A percentile compares a stretch with the other conserved stretches of the same genome.
Evolutionary conservation across 495 filamentous ascomycete genomes (phyloP).

Genomic region (Poronia punctata): DNA sequence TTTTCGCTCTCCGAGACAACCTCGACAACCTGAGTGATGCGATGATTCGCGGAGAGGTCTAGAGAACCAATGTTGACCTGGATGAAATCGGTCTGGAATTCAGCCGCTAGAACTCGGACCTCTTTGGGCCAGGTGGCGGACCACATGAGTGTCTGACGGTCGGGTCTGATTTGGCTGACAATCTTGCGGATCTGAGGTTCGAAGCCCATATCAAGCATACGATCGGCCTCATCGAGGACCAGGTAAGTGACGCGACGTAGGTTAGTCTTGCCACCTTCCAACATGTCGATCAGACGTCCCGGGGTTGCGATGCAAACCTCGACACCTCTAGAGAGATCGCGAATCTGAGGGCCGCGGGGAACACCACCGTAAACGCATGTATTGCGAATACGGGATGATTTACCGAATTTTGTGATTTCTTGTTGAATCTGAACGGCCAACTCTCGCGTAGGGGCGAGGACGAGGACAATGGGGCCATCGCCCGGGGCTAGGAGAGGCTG

Average conservation of each 20-base stretch:
- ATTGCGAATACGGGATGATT: constrained; percentile 96
- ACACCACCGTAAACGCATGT: constrained; percentile 99
- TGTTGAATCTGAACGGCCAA: constrained; percentile 97
- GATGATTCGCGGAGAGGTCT: constrained; percentile 95
- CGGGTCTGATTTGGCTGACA: constrained; percentile 92
- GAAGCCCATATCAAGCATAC: constrained; percentile 90
- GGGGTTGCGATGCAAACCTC: constrained; percentile 95
- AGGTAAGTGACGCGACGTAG: constrained; percentile 93
- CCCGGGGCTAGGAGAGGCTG: constrained; percentile 95
- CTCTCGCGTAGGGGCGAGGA: constrained; percentile 93
- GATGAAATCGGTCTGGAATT: constrained; percentile 94
- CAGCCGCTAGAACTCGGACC: constrained; percentile 87
- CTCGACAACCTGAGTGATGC: constrained; percentile 95
- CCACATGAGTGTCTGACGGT: constrained; percentile 99
- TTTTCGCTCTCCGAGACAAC: constrained; percentile 95
- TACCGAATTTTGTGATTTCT: constrained; percentile 91
- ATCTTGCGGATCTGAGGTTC: constrained; percentile 91
- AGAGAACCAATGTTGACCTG: constrained; percentile 98
- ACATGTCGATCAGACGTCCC: constrained; percentile 96
- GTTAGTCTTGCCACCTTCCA: constrained; percentile 95
- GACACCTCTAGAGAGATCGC: constrained; percentile 81
- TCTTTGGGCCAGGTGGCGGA: constrained; percentile 99
- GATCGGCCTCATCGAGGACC: constrained; percentile 85
- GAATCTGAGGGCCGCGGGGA: constrained; percentile 91
- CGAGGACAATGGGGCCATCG: constrained; percentile 92